Base-by-base conservation (phyloP, 2,329 filamentous ascomycete species). In the Exophiala dermatitidis region DNA sequence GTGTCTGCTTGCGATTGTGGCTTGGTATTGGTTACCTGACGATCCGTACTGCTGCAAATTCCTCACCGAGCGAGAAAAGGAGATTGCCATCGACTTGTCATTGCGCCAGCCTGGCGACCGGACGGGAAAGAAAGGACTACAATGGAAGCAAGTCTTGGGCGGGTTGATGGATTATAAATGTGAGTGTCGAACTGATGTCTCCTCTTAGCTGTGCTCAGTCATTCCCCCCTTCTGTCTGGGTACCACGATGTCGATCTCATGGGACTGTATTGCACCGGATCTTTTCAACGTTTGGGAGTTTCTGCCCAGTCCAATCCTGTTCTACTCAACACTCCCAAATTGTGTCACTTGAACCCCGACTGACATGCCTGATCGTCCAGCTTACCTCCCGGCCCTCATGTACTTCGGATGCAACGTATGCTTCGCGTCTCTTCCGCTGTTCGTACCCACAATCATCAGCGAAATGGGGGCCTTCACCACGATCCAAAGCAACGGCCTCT, bases 401-500 rank as follows among this genome's bases (percentile, higher is more conserved):
- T 81, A 81, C 64, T 82, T 80, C 62, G 77, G 73, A 62, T 78
- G 76, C 71, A 82, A 81, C 66, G 81, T 86, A 54, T 82, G 81
- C 47, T 86, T 83, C 66, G 79, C 80, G 4, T 82, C 79, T 1
- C 72, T 86, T 2, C 81, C 83, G 0, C 79, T 84, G 1, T 86
- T 84, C 62, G 72, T 85, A 1, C 82, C 82, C 0, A 78, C 80
- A 1, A 82, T 85, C 59, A 71, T 85, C 10, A 68, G 74, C 46
- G 74, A 79, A 49, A 86, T 89, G 81, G 85, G 85, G 4, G 34
- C 50, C 8, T 88, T 84, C 68, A 78, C 76, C 0, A 71, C 76
- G 6, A 77, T 88, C 55, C 74, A 82, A 53, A 82, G 86, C 0
- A 85, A 90, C 67, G 86, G 85, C 1, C 76, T 90, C 9, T 84